Percentiles rank a stretch among this genome's conserved stretches.
Evolutionary conservation across 352 stramenopile species (phyloP).

Genomic region (Phytophthora sp.): DNA sequence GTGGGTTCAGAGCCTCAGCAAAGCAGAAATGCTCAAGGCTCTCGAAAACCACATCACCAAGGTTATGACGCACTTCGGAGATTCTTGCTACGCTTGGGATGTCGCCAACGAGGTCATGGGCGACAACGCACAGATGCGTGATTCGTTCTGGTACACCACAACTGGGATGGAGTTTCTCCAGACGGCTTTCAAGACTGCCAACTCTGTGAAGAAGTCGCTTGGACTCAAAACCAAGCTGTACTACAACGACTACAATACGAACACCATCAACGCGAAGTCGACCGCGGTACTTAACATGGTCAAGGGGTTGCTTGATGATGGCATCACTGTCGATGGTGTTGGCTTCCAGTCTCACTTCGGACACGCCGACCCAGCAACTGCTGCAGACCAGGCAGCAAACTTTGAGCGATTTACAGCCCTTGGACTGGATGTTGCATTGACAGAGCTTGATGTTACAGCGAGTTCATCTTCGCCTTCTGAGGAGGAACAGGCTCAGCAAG

Average conservation of each 20-base stretch:
- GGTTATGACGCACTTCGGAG: conserved; percentile 33
- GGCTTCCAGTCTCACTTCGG: conserved; percentile 35
- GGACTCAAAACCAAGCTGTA: conserved; percentile 27
- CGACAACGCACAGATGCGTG: conserved; percentile 27
- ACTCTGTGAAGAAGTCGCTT: conserved; percentile 35
- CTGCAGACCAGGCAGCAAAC: conserved; percentile 20
- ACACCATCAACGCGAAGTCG: conserved; percentile 39
- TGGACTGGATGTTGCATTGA: conserved; percentile 33
- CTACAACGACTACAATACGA: conserved; percentile 38
- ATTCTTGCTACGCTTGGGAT: conserved; percentile 35
- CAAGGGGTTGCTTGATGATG: conserved; percentile 19
- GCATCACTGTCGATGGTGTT: conserved; percentile 29
- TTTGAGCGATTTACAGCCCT: conserved; percentile 32
- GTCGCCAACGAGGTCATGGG: conserved; percentile 35
- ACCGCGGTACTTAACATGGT: conserved; percentile 31
- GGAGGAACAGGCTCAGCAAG: conserved; percentile 15
- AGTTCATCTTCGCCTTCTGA: conserved; percentile 15
- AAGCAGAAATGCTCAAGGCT: conserved; percentile 24
- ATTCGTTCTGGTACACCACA: conserved; percentile 36
- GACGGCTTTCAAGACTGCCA: conserved; percentile 39
- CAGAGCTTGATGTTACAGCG: conserved; percentile 30
- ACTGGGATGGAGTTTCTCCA: conserved; percentile 36
- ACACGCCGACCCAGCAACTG: conserved; percentile 14
- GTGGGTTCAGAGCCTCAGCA: conserved; percentile 31
- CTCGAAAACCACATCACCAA: conserved; percentile 34